phyloP scores from a whole-genome alignment of 345 rosid genomes.

The Odontarrhena argentea region DNA sequence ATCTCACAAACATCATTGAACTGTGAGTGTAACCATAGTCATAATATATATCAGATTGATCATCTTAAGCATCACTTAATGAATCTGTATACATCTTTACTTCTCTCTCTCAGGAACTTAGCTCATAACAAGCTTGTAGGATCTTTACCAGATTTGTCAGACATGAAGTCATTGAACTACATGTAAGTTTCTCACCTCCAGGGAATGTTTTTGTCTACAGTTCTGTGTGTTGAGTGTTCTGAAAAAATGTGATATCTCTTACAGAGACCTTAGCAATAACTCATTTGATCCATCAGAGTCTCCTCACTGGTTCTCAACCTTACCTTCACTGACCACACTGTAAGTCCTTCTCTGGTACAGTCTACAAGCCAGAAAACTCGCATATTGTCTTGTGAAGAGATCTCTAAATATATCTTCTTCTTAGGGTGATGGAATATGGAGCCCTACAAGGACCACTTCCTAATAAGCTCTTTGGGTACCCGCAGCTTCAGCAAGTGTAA shows the following conservation, averaged over 20 bases:
- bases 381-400: background rate
- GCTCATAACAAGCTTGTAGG: conserved; percentile 80
- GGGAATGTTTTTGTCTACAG: background rate
- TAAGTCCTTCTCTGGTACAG: conserved; percentile 42
- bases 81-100: background rate
- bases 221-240: conserved; percentile 5
- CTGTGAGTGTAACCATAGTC: conserved; percentile 54
- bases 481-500: conserved; percentile 86
- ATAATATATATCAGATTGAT: background rate
- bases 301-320: conserved; percentile 87
- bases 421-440: conserved; percentile 78
- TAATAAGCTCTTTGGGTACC: conserved; percentile 59
- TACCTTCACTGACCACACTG: conserved; percentile 85
- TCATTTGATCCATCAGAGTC: conserved; percentile 63
- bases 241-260: conserved; percentile 18
- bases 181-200: conserved; percentile 54
- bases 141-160: conserved; percentile 71
- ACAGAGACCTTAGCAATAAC: conserved; percentile 92
- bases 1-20: conserved; percentile 71
- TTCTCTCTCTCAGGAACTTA: conserved; percentile 61
- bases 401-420: background rate
- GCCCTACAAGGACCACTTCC: conserved; percentile 72
- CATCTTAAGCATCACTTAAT: background rate
- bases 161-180: conserved; percentile 68
- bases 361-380: conserved; percentile 7